Conservation (phyloP, 257 asterid species). For the Nicotiana tabacum region DNA sequence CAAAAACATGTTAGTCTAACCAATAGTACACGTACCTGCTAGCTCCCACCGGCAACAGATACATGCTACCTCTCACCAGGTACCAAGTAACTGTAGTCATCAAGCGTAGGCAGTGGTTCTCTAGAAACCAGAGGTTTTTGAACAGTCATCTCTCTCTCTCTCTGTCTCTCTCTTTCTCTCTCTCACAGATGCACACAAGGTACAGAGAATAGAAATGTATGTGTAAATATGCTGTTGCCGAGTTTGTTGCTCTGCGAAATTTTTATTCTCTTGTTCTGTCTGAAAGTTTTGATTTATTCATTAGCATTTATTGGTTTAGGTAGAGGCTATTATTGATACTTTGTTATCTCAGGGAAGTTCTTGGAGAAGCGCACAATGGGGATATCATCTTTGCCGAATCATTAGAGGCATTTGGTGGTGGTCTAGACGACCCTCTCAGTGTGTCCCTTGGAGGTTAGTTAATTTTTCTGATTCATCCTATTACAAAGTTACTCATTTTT, state of each 20-base stretch:
- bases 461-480: not conserved
- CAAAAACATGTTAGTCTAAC: no score
- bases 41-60: no score
- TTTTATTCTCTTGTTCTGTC: not conserved
- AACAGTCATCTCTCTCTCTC: not conserved
- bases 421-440: constrained; percentile 86
- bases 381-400: constrained; percentile 79
- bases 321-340: not conserved
- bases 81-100: no score
- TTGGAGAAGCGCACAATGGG: constrained; percentile 70
- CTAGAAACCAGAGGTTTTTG: not conserved
- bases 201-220: not conserved
- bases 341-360: constrained; percentile 56
- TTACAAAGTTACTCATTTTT: not conserved
- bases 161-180: not conserved
- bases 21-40: no score
- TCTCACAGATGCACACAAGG: not conserved
- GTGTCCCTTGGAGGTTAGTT: constrained; percentile 81
- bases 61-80: no score
- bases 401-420: constrained; percentile 92
- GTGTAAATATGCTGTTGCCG: not conserved
- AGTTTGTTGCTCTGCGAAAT: not conserved
- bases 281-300: not conserved
- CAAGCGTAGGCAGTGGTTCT: not conserved
- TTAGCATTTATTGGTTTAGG: not conserved